Evolutionary conservation across 805 yeast species (phyloP).

Genomic region (Lipomyces lipofer): DNA sequence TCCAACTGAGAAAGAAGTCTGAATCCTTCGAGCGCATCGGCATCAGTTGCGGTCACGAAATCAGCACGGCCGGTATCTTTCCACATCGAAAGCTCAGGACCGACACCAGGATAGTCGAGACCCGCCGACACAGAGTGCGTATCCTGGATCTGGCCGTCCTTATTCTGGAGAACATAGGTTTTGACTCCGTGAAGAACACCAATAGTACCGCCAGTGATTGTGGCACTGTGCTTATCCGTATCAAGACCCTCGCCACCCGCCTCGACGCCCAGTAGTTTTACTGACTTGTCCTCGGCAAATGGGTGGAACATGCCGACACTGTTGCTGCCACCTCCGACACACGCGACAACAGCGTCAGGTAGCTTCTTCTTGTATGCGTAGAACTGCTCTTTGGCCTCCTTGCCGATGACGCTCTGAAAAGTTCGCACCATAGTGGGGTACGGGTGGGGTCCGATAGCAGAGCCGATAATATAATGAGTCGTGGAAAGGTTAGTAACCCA

Average conservation of each 20-base stretch:
- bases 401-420: constrained; percentile 95
- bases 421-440: constrained; percentile 97
- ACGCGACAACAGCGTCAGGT: constrained; percentile 94
- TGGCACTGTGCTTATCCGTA: constrained; percentile 88
- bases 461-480: constrained; percentile 95
- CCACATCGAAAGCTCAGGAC: constrained; percentile 97
- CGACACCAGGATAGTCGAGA: constrained; percentile 98
- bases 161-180: constrained; percentile 87
- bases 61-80: constrained; percentile 89
- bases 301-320: constrained; percentile 95
- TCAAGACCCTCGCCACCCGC: constrained; percentile 98
- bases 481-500: constrained; percentile 88
- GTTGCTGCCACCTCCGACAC: constrained; percentile 99
- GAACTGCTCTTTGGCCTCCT: constrained; percentile 91
- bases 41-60: constrained; percentile 89
- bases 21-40: constrained; percentile 93
- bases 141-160: constrained; percentile 95
- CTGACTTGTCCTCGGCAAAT: constrained; percentile 77
- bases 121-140: constrained; percentile 99
- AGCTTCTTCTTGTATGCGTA: constrained; percentile 76
- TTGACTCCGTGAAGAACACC: constrained; percentile 99
- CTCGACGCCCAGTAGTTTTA: constrained; percentile 87
- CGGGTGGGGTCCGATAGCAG: constrained; percentile 99
- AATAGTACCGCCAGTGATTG: constrained; percentile 89
- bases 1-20: constrained; percentile 84